Percentiles rank a stretch among this genome's conserved stretches.
These are phyloP conservation scores for Cutaneotrichosporon sp. DNA, from an alignment of 1,284 basidiomycete genomes.

Conservation along the genomic window DNA sequence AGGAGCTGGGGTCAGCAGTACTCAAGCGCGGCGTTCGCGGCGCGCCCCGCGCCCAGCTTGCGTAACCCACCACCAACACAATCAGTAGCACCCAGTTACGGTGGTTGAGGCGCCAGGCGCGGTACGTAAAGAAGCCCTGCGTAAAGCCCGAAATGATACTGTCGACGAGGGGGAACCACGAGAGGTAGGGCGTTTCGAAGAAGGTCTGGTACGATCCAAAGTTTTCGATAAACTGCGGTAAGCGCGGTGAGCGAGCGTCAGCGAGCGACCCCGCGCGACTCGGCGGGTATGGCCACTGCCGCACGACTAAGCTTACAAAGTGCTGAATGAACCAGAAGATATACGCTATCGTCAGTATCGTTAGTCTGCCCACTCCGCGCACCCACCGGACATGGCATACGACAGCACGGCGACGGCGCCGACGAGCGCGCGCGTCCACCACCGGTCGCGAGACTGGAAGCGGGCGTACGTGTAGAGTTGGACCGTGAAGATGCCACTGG, in stretches of 20 bases:
- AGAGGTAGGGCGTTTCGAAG: constrained; percentile 9
- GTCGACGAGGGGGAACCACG: constrained; percentile 25
- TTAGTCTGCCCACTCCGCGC: too few species aligned
- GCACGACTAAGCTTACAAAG: constrained; percentile 5
- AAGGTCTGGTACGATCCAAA: constrained; percentile 20
- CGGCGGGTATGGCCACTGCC: not conserved
- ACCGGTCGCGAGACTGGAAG: constrained; percentile 20
- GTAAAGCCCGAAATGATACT: constrained; percentile 6
- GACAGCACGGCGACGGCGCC: not conserved
- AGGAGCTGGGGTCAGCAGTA: not conserved
- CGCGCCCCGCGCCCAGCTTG: too few species aligned
- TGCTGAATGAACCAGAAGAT: not conserved
- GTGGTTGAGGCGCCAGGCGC: constrained; percentile 27
- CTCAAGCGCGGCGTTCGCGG: too few species aligned
- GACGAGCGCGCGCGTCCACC: constrained; percentile 19
- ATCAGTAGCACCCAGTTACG: constrained; percentile 23
- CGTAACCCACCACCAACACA: constrained; percentile 17
- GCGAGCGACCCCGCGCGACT: too few species aligned
- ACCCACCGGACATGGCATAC: not conserved
- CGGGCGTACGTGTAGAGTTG: constrained; percentile 20
- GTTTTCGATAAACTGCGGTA: constrained; percentile 21
- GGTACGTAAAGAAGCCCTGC: constrained; percentile 33
- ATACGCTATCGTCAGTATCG: not conserved
- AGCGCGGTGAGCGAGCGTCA: not conserved
- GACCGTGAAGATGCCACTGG: constrained; percentile 21